These are phyloP conservation scores for Citrus mangshanensis DNA, from an alignment of 345 rosid genomes.

Conservation along the genomic window DNA sequence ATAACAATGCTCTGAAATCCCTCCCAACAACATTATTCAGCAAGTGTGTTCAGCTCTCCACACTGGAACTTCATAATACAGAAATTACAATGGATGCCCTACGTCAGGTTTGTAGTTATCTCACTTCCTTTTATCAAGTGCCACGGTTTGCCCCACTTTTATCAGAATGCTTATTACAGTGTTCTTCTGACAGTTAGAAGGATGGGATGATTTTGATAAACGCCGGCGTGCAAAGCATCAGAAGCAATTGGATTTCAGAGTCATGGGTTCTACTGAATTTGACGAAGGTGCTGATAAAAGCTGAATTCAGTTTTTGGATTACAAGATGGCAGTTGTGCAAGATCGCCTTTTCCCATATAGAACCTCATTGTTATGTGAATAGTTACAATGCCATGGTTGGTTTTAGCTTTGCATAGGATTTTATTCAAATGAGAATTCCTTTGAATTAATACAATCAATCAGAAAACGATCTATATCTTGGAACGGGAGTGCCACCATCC, in stretches of 20 bases:
- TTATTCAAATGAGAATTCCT: neutral
- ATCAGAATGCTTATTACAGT: neutral
- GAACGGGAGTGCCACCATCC: too few relatives aligned
- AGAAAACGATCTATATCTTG: too few relatives aligned
- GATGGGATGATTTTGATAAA: constrained; percentile 77
- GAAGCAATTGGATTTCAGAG: constrained; percentile 86
- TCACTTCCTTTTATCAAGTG: neutral
- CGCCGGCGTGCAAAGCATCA: constrained; percentile 77
- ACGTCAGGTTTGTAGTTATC: constrained; percentile 54
- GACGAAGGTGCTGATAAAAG: constrained; percentile 95
- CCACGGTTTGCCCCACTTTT: neutral
- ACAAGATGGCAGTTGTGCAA: constrained; percentile 1
- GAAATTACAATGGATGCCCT: constrained; percentile 75
- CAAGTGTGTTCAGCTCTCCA: constrained; percentile 62
- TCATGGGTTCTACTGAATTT: constrained; percentile 57
- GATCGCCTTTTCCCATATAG: neutral
- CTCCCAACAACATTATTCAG: constrained; percentile 63
- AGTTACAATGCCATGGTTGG: neutral
- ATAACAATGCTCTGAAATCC: constrained; percentile 66
- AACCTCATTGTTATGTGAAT: neutral
- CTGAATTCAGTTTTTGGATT: constrained; percentile 24
- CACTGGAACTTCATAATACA: constrained; percentile 84
- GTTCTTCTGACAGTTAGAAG: constrained; percentile 46
- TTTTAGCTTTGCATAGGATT: neutral
- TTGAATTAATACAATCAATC: too few relatives aligned